Base-by-base conservation (phyloP, 768 basidiomycete species). In the Asterophora lycoperdoides region DNA sequence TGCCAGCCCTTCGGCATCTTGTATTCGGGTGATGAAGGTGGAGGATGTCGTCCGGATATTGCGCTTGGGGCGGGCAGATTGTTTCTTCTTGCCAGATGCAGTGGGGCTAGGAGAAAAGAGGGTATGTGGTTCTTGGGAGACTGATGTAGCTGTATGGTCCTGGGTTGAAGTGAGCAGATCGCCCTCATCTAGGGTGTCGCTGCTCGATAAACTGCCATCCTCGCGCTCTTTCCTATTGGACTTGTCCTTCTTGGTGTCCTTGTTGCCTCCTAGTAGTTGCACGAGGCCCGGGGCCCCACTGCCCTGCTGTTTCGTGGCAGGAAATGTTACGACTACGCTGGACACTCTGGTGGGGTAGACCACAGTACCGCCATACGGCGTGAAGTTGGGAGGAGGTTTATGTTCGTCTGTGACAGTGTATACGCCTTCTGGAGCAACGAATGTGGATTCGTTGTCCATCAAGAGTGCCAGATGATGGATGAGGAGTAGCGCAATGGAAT, bases 1-100 rank as follows among this genome's bases (percentile, higher is more conserved):
- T 23, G 74, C 76, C 48, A 91, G 68, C 38, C 86, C 89, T 61
- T 96, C 93, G 35, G 78, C 74, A 47, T 79, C 84, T 57, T 95
- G 92, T 41, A 93, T 72, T 26, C 93, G 80, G 2, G 89, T 86
- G 54, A 97, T 87, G 66, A 97, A 97, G 2, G 89, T 89, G 18
- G 94, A 95, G 5, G 86, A 91, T 1, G 92, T 93, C 0, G 91
- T 91, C 46, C 88, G 78, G 56, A 96, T 84, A 59, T 88, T 95
- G 56, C 91, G 90, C 64, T 90, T 94, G n/a, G 93, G 91, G 28
- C 89, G 75, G 8, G 84, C 69, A 18, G 67, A 62, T 7, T 69
- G 61, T 52, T 83, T 81, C 69, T 84, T 86, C 74, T 87, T 89
- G 46, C 79, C 78, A 7, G 67, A 63, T 2, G 62, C 48, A 20